phyloP scores from a whole-genome alignment of 176 grass and related monocot species.

The Dactylis glomerata region DNA sequence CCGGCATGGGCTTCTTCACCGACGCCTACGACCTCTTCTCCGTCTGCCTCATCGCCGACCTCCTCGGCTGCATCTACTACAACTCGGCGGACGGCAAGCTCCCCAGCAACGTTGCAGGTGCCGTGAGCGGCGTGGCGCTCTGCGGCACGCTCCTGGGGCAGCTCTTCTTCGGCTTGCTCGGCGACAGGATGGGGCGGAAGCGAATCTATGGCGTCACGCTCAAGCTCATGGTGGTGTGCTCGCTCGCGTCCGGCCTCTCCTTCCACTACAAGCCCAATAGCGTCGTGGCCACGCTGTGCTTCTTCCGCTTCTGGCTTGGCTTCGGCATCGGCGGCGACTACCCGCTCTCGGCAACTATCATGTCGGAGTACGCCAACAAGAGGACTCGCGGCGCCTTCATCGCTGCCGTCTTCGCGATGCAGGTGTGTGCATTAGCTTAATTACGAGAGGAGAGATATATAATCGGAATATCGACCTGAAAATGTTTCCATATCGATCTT shows the following conservation, averaged over 20 bases:
- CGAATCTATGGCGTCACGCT: not conserved
- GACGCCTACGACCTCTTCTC: constrained; percentile 78
- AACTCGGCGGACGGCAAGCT: not conserved
- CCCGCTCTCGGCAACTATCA: not conserved
- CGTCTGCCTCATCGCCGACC: not conserved
- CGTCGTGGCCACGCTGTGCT: not conserved
- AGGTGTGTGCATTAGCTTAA: not conserved
- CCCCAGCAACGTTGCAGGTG: not conserved
- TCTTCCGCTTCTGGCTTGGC: constrained; percentile 5
- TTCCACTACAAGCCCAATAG: not conserved
- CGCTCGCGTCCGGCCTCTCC: not conserved
- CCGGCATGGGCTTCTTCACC: constrained; percentile 83
- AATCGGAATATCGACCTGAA: not conserved
- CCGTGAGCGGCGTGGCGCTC: not conserved
- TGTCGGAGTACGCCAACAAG: constrained; percentile 2
- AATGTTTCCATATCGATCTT: not conserved
- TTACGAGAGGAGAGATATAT: too few species aligned
- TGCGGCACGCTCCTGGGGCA: constrained; percentile 14
- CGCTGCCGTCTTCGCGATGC: not conserved
- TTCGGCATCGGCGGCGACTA: not conserved
- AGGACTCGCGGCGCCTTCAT: not conserved
- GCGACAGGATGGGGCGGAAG: constrained; percentile 47
- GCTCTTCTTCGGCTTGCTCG: constrained; percentile 78
- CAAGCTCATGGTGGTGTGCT: constrained; percentile 4
- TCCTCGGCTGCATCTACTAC: not conserved